Conservation (phyloP, 345 rosid species). For the Lepidium africanum region DNA sequence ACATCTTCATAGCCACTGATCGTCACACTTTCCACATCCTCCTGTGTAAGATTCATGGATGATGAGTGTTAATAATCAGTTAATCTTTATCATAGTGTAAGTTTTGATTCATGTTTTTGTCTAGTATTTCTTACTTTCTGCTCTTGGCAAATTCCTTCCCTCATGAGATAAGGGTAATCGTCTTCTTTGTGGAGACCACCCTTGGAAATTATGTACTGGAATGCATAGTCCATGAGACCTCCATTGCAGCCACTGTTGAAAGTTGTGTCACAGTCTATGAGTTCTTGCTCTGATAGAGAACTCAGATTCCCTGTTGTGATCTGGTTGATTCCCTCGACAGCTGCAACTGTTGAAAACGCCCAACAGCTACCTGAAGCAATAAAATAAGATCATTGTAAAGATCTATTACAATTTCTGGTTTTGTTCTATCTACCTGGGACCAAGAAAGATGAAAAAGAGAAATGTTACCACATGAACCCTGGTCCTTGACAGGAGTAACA, state of each 20-base stretch:
- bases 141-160: slow-evolving; percentile 50
- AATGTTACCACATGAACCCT: slow-evolving; percentile 62
- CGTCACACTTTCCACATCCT: slow-evolving; percentile 45
- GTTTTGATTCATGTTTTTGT: neutral
- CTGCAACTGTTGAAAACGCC: slow-evolving; percentile 91
- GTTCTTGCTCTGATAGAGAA: slow-evolving; percentile 74
- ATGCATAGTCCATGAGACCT: slow-evolving; percentile 88
- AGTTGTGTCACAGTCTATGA: slow-evolving; percentile 67
- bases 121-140: slow-evolving; percentile 39
- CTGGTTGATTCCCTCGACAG: slow-evolving; percentile 80
- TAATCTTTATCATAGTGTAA: neutral
- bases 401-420: slow-evolving; percentile 9
- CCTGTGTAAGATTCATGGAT: slow-evolving; percentile 32
- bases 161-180: slow-evolving; percentile 69
- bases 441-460: slow-evolving; percentile 4
- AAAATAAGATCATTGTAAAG: neutral
- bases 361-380: slow-evolving; percentile 70
- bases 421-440: neutral
- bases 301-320: slow-evolving; percentile 68
- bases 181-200: slow-evolving; percentile 77
- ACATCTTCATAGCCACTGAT: slow-evolving; percentile 68
- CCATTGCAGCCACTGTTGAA: slow-evolving; percentile 79
- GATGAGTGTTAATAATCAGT: neutral
- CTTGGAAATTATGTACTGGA: slow-evolving; percentile 52
- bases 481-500: slow-evolving; percentile 73